phyloP scores from a whole-genome alignment of 1,284 basidiomycete species.

The Leccinum pallidistipes region DNA sequence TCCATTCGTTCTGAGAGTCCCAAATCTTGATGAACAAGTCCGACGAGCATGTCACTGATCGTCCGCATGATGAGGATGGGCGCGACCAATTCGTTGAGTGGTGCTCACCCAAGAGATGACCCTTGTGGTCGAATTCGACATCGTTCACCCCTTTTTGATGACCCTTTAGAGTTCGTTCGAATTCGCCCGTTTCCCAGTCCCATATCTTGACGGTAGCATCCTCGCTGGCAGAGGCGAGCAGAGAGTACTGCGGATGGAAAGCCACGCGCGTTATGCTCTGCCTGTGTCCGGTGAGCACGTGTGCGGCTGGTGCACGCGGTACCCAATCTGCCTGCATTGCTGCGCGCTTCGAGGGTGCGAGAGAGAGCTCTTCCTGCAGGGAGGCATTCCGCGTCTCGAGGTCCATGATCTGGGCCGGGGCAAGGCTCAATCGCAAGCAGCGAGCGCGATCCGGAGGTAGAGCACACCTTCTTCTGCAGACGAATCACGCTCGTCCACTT shows the following conservation, averaged over 20 bases:
- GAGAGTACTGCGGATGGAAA: slow-evolving; percentile 86
- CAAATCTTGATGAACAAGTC: slow-evolving; percentile 92
- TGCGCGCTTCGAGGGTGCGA: slow-evolving; percentile 57
- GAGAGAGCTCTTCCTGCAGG: slow-evolving; percentile 73
- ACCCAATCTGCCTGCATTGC: slow-evolving; percentile 74
- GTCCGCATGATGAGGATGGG: slow-evolving; percentile 3
- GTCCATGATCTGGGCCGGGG: slow-evolving; percentile 73
- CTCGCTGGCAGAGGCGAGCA: slow-evolving; percentile 83
- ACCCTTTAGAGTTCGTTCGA: slow-evolving; percentile 89
- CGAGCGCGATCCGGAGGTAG: slow-evolving; percentile 5
- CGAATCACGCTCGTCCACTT: slow-evolving; percentile 95
- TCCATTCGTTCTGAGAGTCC: slow-evolving; percentile 89
- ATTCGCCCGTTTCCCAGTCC: slow-evolving; percentile 96
- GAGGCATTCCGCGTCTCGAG: slow-evolving; percentile 79
- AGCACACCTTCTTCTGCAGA: slow-evolving; percentile 84
- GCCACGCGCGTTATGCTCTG: slow-evolving; percentile 75
- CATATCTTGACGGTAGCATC: slow-evolving; percentile 90
- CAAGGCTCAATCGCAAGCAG: slow-evolving; percentile 15
- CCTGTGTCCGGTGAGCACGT: slow-evolving; percentile 81
- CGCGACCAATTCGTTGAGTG: not conserved
- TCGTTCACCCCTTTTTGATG: slow-evolving; percentile 90
- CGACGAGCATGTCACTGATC: slow-evolving; percentile 81
- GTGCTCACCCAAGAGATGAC: slow-evolving; percentile 73
- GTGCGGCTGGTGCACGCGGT: slow-evolving; percentile 76
- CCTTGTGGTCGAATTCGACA: slow-evolving; percentile 86